These are phyloP conservation scores for Phyllosticta ampelicida DNA, from an alignment of 2,329 filamentous ascomycete genomes.

Conservation along the genomic window DNA sequence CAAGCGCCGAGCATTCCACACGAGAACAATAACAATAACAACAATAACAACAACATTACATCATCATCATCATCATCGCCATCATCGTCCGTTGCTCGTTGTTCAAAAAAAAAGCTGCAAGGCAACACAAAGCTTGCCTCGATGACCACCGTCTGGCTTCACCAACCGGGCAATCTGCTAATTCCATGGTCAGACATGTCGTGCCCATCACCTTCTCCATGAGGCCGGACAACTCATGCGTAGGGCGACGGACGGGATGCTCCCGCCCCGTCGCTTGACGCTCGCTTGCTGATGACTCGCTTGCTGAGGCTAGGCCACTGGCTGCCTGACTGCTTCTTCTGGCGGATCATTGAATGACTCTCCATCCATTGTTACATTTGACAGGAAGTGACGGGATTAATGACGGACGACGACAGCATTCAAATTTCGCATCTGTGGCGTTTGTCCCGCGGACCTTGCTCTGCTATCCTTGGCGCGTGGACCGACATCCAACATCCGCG, in stretches of 20 bases:
- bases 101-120: background rate
- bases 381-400: background rate
- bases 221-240: background rate
- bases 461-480: background rate
- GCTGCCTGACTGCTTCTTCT: background rate
- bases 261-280: background rate
- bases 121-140: background rate
- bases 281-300: background rate
- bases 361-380: background rate
- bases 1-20: background rate
- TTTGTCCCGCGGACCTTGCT: background rate
- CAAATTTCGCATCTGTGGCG: background rate
- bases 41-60: too few species aligned
- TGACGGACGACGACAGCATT: background rate
- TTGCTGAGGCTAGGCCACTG: background rate
- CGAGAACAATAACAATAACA: background rate
- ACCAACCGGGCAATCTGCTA: background rate
- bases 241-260: background rate
- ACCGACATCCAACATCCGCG: background rate
- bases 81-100: background rate
- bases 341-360: background rate
- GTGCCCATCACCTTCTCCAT: background rate
- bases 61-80: background rate
- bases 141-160: background rate
- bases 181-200: background rate